Evolutionary conservation across 2,329 filamentous ascomycete genomes (phyloP).

Genomic region (Diaporthe eres): DNA sequence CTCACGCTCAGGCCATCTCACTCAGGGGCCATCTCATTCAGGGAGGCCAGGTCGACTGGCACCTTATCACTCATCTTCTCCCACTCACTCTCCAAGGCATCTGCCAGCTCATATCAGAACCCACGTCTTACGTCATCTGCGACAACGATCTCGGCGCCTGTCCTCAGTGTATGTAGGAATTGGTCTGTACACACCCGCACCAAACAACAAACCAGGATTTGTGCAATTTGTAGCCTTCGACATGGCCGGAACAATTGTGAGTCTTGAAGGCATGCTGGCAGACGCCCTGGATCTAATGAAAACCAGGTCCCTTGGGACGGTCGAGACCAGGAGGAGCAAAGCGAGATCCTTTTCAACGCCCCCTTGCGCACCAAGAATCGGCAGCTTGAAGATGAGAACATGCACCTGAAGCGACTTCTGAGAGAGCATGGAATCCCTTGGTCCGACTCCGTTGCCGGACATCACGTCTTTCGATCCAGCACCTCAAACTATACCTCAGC

Average conservation of each 20-base stretch:
- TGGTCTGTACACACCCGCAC: conserved; percentile 9
- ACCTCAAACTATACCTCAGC: conserved; percentile 45
- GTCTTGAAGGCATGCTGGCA: conserved; percentile 42
- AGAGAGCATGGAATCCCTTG: conserved; percentile 67
- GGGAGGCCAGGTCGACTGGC: background rate
- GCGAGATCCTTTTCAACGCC: conserved; percentile 62
- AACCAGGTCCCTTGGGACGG: conserved; percentile 61
- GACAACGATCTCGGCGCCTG: conserved; percentile 3
- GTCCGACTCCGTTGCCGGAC: conserved; percentile 55
- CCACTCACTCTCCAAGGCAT: background rate
- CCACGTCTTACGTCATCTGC: conserved; percentile 27
- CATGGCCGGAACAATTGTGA: conserved; percentile 33
- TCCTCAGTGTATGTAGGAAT: background rate
- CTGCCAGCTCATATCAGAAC: conserved; percentile 5
- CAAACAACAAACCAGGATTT: background rate
- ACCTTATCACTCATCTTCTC: background rate
- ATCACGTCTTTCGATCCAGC: conserved; percentile 52
- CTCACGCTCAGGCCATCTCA: conserved; percentile 13
- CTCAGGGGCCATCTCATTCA: background rate
- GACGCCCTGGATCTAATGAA: conserved; percentile 43
- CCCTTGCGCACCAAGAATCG: conserved; percentile 63
- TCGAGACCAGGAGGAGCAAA: conserved; percentile 66
- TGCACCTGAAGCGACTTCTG: conserved; percentile 64
- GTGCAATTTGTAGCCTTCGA: background rate
- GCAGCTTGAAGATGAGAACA: conserved; percentile 63